Conservation (phyloP, 2,329 filamentous ascomycete species). For the Epichloe gansuensis region DNA sequence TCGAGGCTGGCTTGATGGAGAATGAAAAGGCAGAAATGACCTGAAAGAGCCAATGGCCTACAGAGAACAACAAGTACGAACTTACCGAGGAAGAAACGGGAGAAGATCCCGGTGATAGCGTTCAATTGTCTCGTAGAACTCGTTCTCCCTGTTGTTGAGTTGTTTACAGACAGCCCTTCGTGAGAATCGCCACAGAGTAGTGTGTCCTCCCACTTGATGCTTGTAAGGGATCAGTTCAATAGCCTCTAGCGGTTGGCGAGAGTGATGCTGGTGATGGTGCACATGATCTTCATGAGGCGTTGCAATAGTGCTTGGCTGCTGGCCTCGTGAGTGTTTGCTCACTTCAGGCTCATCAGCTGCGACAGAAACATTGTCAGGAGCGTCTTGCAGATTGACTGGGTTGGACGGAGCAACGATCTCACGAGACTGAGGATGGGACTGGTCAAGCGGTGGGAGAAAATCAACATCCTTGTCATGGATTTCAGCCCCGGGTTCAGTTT, state of each 20-base stretch:
- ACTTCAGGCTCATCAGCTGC: slow-evolving; percentile 31
- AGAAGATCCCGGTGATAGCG: slow-evolving; percentile 79
- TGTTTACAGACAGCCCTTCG: slow-evolving; percentile 94
- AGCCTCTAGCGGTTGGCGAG: slow-evolving; percentile 61
- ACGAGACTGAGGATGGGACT: slow-evolving; percentile 16
- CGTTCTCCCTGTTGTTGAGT: slow-evolving; percentile 93
- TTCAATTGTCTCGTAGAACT: slow-evolving; percentile 96
- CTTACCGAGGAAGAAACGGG: slow-evolving; percentile 75
- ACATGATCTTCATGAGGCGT: slow-evolving; percentile 34
- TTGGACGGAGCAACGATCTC: slow-evolving; percentile 17
- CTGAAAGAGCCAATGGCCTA: not conserved
- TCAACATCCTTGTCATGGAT: slow-evolving; percentile 13
- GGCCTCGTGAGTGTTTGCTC: slow-evolving; percentile 14
- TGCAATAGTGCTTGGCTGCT: slow-evolving; percentile 24
- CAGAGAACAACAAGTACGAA: slow-evolving; percentile 4
- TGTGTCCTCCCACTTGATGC: slow-evolving; percentile 95
- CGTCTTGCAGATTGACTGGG: slow-evolving; percentile 21
- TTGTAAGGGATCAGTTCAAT: slow-evolving; percentile 95
- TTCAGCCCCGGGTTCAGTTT: slow-evolving; percentile 21
- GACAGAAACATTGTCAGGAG: slow-evolving; percentile 24
- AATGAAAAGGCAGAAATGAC: not conserved
- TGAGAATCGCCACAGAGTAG: slow-evolving; percentile 91
- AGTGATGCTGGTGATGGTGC: slow-evolving; percentile 37
- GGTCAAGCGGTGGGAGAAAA: slow-evolving; percentile 11
- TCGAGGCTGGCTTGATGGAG: not conserved